Evolutionary conservation across 495 filamentous ascomycete species (phyloP), one percentile per base, ranked within the genome.

Genomic region (Hapsidospora chrysogenum): DNA sequence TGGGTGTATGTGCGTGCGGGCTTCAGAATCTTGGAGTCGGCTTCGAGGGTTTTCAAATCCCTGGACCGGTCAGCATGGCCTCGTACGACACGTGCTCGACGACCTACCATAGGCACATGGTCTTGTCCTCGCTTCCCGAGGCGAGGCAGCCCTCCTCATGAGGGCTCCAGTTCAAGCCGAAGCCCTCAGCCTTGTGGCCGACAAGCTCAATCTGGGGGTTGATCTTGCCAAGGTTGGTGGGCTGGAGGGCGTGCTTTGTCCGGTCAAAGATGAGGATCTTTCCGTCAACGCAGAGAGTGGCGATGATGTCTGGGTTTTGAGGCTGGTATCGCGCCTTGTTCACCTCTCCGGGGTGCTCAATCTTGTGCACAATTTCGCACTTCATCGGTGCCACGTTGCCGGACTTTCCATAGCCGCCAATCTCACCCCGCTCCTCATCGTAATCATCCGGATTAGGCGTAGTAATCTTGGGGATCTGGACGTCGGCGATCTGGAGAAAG

Each of bases 251-350:
- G 47, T 96, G 92, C 66, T 95, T 96, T 33, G 92, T 92, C 40
- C 84, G 74, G 58, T 99, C 92, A 58, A 85, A 99, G 41, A 99
- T 75, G 58, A 94, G 70, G 18, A 93, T 79, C 42, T 72, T 75
- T 27, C 80, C 80, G 54, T 95, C 85, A 9, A 78, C 73, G 18
- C 82, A 82, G 67, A 95, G 79, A 1, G 92, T 93, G 13, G 89
- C 92, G 44, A 99, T 94, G 35, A 99, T 73, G 45, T 99, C 81
- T 6, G 89, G 89, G 44, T 99, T 99, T 53, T 96, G 87, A 10
- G 89, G 92, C 56, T 92, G 85, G 54, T 96, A 95, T 39, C 92
- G 74, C 1, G 92, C 92, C 56, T 96, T 99, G 64, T 99, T 99
- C 47, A 99, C 85, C 52, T 99, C 92, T 21, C 81, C 82, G 16